Base-by-base conservation (phyloP, 1,284 basidiomycete genomes). In the Tilletia caries region DNA sequence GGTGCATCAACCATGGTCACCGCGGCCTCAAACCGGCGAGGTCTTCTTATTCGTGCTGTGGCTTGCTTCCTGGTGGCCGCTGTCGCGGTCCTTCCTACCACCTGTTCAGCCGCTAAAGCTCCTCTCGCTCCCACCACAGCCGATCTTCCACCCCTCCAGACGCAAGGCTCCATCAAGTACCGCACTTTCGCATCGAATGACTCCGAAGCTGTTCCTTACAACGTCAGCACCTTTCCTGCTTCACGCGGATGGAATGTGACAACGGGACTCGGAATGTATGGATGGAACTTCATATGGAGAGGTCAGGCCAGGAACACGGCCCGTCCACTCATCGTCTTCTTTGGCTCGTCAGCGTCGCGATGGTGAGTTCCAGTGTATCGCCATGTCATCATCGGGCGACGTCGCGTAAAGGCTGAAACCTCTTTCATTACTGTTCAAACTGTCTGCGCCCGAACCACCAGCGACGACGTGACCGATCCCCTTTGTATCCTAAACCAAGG, bases 401-500 rank as follows among this genome's bases (percentile, higher is more conserved):
- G n/a, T n/a, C n/a, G n/a, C n/a, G n/a, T n/a, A n/a, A n/a, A n/a
- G n/a, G n/a, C n/a, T n/a, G n/a, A n/a, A n/a, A n/a, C n/a, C n/a
- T n/a, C n/a, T n/a, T n/a, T n/a, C n/a, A n/a, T n/a, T n/a, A n/a
- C n/a, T n/a, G n/a, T n/a, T n/a, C n/a, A n/a, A n/a, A n/a, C n/a
- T n/a, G n/a, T n/a, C n/a, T n/a, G n/a, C n/a, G n/a, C n/a, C n/a
- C n/a, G n/a, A n/a, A 10, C 10, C 50, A 12, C 15, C 50, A 52
- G 50, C 50, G 6, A 8, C 12, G 23, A 25, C 23, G 50, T 52
- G 6, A 6, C 10, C 50, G 50, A 52, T 23, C 23, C 50, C 6
- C 50, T 52, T n/a, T 52, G 50, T n/a, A n/a, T 52, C 23, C 12
- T 52, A 8, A 52, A 52, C 50, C 50, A 52, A 23, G 50, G 50